phyloP scores from a whole-genome alignment of 495 filamentous ascomycete species.

The Penicillium lagena region DNA sequence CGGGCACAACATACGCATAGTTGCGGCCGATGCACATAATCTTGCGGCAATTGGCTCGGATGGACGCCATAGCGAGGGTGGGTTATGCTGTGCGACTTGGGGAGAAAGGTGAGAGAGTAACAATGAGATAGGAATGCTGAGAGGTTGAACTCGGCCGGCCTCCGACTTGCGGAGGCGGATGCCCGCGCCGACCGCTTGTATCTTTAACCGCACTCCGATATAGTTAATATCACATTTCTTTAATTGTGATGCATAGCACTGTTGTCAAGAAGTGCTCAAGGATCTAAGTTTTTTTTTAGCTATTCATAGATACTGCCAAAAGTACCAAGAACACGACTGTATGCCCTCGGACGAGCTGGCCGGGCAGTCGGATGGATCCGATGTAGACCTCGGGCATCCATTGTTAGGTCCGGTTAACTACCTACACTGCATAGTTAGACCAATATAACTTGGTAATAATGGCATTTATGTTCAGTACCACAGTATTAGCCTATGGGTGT shows the following conservation, averaged over 20 bases:
- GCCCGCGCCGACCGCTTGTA: constrained; percentile 9
- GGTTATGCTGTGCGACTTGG: background rate
- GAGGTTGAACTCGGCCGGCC: constrained; percentile 3
- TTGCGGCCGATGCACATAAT: constrained; percentile 97
- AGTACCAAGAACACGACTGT: no score
- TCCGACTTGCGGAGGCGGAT: constrained; percentile 7
- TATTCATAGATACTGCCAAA: no score
- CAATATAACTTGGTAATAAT: no score
- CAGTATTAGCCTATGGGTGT: no score
- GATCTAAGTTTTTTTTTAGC: no score
- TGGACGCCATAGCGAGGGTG: constrained; percentile 26
- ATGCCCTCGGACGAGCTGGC: background rate
- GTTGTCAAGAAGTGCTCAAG: no score
- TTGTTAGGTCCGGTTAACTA: no score
- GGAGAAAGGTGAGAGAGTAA: background rate
- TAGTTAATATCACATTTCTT: no score
- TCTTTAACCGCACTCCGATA: constrained; percentile 3
- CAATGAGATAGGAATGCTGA: background rate
- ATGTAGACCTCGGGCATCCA: no score
- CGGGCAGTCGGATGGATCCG: background rate
- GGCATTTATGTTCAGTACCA: no score
- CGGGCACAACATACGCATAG: constrained; percentile 66
- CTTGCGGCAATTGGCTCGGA: constrained; percentile 63
- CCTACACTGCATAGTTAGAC: no score
- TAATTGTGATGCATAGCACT: no score